Evolutionary conservation across 2,329 filamentous ascomycete genomes (phyloP), one percentile per base, ranked within the genome.

Genomic region (Epichloe sibirici): DNA sequence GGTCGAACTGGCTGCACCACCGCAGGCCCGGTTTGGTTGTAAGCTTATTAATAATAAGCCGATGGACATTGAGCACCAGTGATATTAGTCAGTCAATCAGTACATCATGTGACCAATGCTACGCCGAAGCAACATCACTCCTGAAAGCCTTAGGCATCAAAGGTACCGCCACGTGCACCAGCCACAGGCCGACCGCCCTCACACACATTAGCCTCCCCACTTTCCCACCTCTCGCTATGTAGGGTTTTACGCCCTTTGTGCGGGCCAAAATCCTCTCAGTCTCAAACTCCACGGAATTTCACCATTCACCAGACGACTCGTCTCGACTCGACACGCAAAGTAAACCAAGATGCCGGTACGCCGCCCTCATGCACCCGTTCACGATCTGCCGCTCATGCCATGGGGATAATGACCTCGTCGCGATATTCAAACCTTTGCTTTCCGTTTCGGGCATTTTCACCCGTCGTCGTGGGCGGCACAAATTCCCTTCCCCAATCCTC

Each of bases 311-410:
- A 63, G 45, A 63, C 61, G 63, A 66, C 62, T 69, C 62, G 66
- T 68, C 63, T 63, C 61, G 63, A 66, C 62, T 69, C 62, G 66
- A 68, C 63, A 66, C 64, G 60, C 62, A 67, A 64, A 63, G 61
- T 60, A 65, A 63, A 61, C 57, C 67, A 71, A 66, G 62, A 71
- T 71, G 69, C 66, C 69, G 65, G 69, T 71, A 71, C 59, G 69
- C 56, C 54, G 35, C 50, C 57, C 51, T 54, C 49, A 46, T 51
- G 53, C 48, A 28, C 50, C 28, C 51, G 25, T 51, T 34, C 40
- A 39, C 51, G 35, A 52, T 35, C n/a, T 42, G 49, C 47, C 51
- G 49, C 48, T 34, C 42, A 45, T 31, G 37, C 34, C 47, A 13
- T 17, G 37, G 31, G 42, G 45, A 45, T 5, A 9, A 43, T 38